Percentiles rank a stretch among this genome's conserved stretches.
phyloP scores from a whole-genome alignment of 331 rosid species.

The Pyrus hybrid region DNA sequence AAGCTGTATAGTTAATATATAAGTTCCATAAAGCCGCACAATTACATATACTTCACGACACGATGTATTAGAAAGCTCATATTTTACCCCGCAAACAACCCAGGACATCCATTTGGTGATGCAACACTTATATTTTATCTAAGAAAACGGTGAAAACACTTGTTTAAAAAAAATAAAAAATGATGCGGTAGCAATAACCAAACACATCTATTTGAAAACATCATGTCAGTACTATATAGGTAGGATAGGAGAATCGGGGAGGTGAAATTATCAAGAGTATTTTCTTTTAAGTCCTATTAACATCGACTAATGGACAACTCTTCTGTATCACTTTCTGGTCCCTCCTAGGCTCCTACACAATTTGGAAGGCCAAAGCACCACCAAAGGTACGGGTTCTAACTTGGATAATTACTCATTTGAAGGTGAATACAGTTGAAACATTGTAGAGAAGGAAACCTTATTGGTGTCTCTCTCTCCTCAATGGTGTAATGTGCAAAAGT shows the following conservation, averaged over 20 bases:
- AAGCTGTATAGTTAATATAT: background rate
- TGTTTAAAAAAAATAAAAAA: background rate
- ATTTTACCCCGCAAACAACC: background rate
- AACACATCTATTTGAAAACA: background rate
- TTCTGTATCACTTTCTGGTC: too few species aligned
- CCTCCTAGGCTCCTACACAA: too few species aligned
- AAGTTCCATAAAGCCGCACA: background rate
- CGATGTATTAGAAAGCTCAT: background rate
- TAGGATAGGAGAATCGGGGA: background rate
- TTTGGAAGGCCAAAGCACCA: too few species aligned
- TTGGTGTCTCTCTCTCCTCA: too few species aligned
- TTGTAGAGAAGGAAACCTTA: too few species aligned
- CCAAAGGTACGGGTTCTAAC: too few species aligned
- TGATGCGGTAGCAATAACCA: background rate
- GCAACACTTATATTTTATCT: background rate
- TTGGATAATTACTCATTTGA: too few species aligned
- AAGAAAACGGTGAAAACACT: background rate
- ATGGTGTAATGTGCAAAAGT: too few species aligned
- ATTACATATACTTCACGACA: background rate
- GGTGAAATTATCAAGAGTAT: background rate
- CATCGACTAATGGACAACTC: background rate
- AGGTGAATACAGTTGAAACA: too few species aligned
- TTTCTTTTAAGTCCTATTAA: background rate
- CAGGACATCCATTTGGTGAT: background rate
- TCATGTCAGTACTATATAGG: background rate